A percentile compares a stretch with the other conserved stretches of the same genome.
Conservation (phyloP, 192 early-diverging fungal genomes). For the Diversispora epigaea region DNA sequence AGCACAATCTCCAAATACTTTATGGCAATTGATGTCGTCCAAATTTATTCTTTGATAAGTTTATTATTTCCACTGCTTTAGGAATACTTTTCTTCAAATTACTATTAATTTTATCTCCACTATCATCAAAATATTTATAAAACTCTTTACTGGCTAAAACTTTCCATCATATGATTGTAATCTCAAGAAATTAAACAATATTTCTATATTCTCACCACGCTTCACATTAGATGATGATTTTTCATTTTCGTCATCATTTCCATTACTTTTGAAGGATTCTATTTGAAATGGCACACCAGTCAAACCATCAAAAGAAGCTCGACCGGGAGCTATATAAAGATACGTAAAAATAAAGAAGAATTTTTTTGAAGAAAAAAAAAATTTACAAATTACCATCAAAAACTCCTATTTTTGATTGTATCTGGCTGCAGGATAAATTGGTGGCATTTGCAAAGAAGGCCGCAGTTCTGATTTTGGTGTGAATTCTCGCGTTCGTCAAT, state of each 20-base stretch:
- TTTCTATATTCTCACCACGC: neutral
- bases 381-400: too few species aligned
- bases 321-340: too few species aligned
- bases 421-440: too few species aligned
- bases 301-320: too few species aligned
- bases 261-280: too few species aligned
- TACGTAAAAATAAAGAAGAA: too few species aligned
- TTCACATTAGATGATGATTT: neutral
- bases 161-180: slow-evolving; percentile 32
- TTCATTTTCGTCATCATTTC: neutral
- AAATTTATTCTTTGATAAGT: neutral
- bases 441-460: too few species aligned
- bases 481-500: slow-evolving; percentile 1
- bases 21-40: neutral
- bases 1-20: slow-evolving; percentile 17
- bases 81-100: neutral
- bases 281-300: too few species aligned
- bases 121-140: slow-evolving; percentile 14
- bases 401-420: too few species aligned
- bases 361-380: too few species aligned
- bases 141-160: neutral
- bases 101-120: neutral
- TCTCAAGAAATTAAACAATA: neutral
- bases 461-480: neutral
- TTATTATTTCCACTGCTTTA: neutral